Conservation (phyloP, 352 stramenopile species). For the Globisporangium abappressorium region DNA sequence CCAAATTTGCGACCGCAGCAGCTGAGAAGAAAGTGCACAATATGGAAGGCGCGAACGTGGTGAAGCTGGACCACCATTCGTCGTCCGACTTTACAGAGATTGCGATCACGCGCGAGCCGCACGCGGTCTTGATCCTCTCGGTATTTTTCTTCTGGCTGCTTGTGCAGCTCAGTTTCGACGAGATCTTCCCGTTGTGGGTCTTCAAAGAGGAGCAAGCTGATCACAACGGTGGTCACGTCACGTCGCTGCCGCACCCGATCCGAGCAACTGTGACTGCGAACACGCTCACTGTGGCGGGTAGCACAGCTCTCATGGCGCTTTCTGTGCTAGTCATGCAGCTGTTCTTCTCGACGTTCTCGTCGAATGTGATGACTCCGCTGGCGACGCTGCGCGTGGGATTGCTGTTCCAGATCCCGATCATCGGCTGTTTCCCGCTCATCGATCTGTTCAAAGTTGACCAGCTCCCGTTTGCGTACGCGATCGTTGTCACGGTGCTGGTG, state of each 20-base stretch:
- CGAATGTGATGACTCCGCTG: conserved; percentile 71
- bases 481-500: conserved; percentile 57
- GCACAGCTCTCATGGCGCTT: conserved; percentile 47
- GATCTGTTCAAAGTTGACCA: conserved; percentile 69
- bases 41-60: conserved; percentile 20
- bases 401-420: conserved; percentile 70
- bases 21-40: conserved; percentile 22
- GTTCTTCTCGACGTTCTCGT: conserved; percentile 47
- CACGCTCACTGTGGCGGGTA: conserved; percentile 55
- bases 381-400: conserved; percentile 71
- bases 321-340: conserved; percentile 54
- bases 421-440: conserved; percentile 69
- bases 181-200: conserved; percentile 78
- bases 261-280: conserved; percentile 47
- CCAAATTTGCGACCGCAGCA: conserved; percentile 18
- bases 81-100: conserved; percentile 35
- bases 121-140: conserved; percentile 62
- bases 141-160: conserved; percentile 74
- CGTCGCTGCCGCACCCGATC: conserved; percentile 23
- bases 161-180: conserved; percentile 74
- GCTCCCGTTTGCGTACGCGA: conserved; percentile 52
- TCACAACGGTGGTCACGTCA: conserved; percentile 4
- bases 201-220: conserved; percentile 50
- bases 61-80: conserved; percentile 15
- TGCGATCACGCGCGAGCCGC: conserved; percentile 60